Conservation (phyloP, 2,329 filamentous ascomycete genomes). For the Karstenula rhodostoma region DNA sequence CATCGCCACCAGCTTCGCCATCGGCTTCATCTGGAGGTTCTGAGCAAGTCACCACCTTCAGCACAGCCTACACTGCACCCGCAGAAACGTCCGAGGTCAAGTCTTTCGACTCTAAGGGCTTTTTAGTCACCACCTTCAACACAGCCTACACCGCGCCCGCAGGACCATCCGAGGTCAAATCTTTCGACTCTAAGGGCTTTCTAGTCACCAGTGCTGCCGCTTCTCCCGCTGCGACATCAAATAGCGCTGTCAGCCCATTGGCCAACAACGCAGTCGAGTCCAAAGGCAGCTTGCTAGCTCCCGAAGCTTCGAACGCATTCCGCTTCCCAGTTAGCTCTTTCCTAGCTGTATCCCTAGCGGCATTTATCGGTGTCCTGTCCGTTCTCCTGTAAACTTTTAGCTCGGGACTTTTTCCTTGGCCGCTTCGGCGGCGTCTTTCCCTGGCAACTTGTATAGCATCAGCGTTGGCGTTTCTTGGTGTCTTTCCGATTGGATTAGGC, state of each 20-base stretch:
- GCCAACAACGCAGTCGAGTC: conserved; percentile 27
- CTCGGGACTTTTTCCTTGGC: conserved; percentile 13
- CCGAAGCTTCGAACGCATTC: conserved; percentile 23
- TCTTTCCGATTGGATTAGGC: conserved; percentile 1
- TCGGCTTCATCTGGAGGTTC: conserved; percentile 40
- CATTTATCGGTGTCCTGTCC: conserved; percentile 29
- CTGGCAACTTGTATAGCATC: conserved; percentile 7
- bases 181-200: conserved; percentile 56
- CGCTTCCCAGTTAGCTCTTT: conserved; percentile 21
- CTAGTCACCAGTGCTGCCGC: conserved; percentile 44
- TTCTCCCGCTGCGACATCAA: conserved; percentile 11
- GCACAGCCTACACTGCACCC: conserved; percentile 54
- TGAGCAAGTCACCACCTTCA: conserved; percentile 55
- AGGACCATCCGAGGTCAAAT: conserved; percentile 39
- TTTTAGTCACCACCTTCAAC: conserved; percentile 52
- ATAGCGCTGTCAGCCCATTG: conserved; percentile 20
- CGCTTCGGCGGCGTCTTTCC: conserved; percentile 5
- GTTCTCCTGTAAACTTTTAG: conserved; percentile 25
- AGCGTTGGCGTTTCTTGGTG: conserved; percentile 6
- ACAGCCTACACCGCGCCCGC: conserved; percentile 16
- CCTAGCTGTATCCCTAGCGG: conserved; percentile 28
- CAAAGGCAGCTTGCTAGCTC: conserved; percentile 18
- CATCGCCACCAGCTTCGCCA: conserved; percentile 53
- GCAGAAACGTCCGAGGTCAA: conserved; percentile 48
- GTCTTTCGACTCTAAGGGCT: conserved; percentile 57